A percentile compares a stretch with the other conserved stretches of the same genome.
Conservation (phyloP, 352 stramenopile species). For the Thraustotheca clavata region DNA sequence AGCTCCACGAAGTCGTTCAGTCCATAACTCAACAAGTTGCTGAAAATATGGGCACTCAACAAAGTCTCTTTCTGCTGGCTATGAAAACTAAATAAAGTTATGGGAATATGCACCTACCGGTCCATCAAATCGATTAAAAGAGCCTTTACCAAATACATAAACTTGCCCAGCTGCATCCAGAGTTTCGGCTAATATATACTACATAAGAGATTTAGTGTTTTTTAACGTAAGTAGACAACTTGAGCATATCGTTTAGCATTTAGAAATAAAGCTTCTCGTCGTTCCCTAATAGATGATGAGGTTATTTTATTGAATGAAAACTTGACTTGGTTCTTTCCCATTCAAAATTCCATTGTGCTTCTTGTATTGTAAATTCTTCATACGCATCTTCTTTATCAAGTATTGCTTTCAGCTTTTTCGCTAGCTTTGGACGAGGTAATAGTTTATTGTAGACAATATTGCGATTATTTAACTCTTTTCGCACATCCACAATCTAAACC, state of each 20-base stretch:
- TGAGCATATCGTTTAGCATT: conserved; percentile 37
- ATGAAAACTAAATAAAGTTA: not conserved
- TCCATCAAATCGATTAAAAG: conserved; percentile 53
- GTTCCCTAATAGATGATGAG: not conserved
- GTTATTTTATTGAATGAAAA: not conserved
- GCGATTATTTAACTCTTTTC: conserved; percentile 45
- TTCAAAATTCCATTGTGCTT: conserved; percentile 21
- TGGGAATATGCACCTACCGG: conserved; percentile 25
- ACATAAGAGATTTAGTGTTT: not conserved
- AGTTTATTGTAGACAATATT: conserved; percentile 61
- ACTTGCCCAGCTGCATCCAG: conserved; percentile 69
- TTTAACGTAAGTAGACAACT: not conserved
- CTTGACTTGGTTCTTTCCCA: conserved; percentile 11
- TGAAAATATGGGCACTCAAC: conserved; percentile 71
- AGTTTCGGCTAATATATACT: conserved; percentile 36
- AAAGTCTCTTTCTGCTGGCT: conserved; percentile 33
- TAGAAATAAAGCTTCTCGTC: conserved; percentile 39
- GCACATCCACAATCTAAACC: conserved; percentile 61
- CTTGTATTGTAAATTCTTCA: conserved; percentile 27
- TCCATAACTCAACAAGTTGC: conserved; percentile 43
- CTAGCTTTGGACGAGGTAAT: conserved; percentile 34
- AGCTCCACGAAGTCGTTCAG: conserved; percentile 37
- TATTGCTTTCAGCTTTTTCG: conserved; percentile 54
- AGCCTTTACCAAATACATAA: conserved; percentile 65
- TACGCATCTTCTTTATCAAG: conserved; percentile 61